Evolutionary conservation across 73 alveolate genomes (phyloP), one percentile per base, ranked within the genome.

Genomic region (Symbiodinium pilosum): DNA sequence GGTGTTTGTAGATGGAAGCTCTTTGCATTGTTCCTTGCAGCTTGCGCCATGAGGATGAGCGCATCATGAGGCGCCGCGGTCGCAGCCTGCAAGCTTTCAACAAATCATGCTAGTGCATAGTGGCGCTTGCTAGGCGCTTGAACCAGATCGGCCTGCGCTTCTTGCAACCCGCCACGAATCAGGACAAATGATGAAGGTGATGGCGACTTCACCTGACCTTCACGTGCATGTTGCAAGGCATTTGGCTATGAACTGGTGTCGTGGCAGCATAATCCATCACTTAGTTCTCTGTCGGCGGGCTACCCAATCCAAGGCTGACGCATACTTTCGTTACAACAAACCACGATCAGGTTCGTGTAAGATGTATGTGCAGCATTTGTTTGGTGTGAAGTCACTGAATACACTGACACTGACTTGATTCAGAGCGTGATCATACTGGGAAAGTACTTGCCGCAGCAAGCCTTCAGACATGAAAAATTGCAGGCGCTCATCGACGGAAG

Each of bases 1-100:
- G n/a, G n/a, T n/a, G n/a, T n/a, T n/a, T n/a, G n/a, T n/a, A n/a
- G n/a, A n/a, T n/a, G n/a, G n/a, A n/a, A n/a, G n/a, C n/a, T n/a
- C n/a, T n/a, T n/a, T n/a, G n/a, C n/a, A n/a, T n/a, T n/a, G n/a
- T n/a, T n/a, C n/a, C n/a, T n/a, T n/a, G n/a, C n/a, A n/a, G n/a
- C n/a, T n/a, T n/a, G n/a, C n/a, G n/a, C n/a, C n/a, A n/a, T 18
- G 73, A 88, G 87, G 95, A 88, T 86, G 38, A 88, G 64, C 77
- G 95, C 43, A 88, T 88, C 83, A 88, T 88, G 95, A 88, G 95
- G 95, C 44, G n/a, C n/a, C n/a, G n/a, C n/a, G n/a, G n/a, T n/a
- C n/a, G n/a, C n/a, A n/a, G n/a, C n/a, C n/a, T n/a, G n/a, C n/a
- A n/a, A n/a, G n/a, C n/a, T n/a, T n/a, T n/a, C n/a, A n/a, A n/a